Evolutionary conservation across 768 basidiomycete species (phyloP), one percentile per base, ranked within the genome.

Genomic region (Cytidiella melzeri): DNA sequence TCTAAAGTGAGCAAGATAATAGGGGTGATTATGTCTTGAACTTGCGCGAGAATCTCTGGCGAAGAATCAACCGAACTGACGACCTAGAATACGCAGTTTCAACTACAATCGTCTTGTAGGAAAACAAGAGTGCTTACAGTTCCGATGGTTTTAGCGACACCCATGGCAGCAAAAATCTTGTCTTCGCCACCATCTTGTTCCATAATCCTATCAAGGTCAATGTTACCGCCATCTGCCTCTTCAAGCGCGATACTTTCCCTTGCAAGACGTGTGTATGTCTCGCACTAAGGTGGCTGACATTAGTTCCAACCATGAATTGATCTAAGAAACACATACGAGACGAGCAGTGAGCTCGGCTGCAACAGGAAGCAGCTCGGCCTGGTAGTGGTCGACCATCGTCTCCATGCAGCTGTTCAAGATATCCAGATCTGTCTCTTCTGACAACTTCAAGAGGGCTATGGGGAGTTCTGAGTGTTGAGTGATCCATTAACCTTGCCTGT

Each of bases 371-470:
- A 95, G 71, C 70, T 93, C 87, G 3, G 79, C 79, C 60, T 87
- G 83, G 77, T 89, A 95, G 37, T 79, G 77, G 55, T 90, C 81
- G 13, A 93, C 92, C 79, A 94, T 84, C 21, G 80, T 78, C 58
- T 91, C 87, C 84, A 92, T 90, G 59, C 84, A 79, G 53, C 71
- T 73, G 60, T 89, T 91, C 48, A 93, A 73, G 42, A 89, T 76
- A 62, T 94, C 91, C 39, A 95, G 69, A 63, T 94, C 92, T 40
- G 89, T 91, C 67, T 93, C 88, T 62, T 92, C 87, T n/a, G 87
- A 82, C 39, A 95, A 74, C 64, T 89, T 90, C 57, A 93, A 76
- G n/a, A 93, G 71, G 62, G 87, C 89, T 89, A 53, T 12, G n/a
- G 3, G 11, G 26, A 26, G 19, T 27, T 45, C 11, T 42, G 48